Conservation (phyloP, 345 rosid species). For the Hibiscus syriacus region DNA sequence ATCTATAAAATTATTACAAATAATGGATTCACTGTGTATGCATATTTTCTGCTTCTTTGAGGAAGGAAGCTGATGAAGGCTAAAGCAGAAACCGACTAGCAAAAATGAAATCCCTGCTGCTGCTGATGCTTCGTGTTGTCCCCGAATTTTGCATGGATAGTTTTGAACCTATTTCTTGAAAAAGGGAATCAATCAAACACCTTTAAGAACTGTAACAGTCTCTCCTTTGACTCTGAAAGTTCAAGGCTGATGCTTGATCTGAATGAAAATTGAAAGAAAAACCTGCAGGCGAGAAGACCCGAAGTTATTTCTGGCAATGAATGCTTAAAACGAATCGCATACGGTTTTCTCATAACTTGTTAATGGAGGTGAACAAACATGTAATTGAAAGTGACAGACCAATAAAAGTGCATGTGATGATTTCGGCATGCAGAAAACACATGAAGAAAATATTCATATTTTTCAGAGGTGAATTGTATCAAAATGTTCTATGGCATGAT, state of each 20-base stretch:
- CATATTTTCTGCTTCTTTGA: background rate
- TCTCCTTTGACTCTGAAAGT: background rate
- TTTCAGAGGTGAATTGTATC: background rate
- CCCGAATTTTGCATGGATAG: background rate
- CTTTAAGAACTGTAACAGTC: background rate
- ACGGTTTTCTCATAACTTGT: background rate
- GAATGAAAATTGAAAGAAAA: background rate
- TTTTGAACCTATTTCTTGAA: background rate
- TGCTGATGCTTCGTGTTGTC: background rate
- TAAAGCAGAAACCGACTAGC: background rate
- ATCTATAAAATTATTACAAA: background rate
- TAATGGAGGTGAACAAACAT: background rate
- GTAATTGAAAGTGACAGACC: background rate
- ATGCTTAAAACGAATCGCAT: background rate
- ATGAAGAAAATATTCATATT: background rate
- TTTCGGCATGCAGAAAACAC: background rate
- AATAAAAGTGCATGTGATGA: background rate
- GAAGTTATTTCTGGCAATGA: constrained; percentile 1
- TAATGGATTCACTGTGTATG: background rate
- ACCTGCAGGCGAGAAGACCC: constrained; percentile 17
- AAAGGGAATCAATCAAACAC: background rate
- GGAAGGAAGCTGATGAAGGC: background rate
- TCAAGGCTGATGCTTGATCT: constrained; percentile 9
- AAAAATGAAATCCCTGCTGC: background rate
- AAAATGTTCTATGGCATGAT: background rate